phyloP scores from a whole-genome alignment of 2,329 filamentous ascomycete genomes.

The Metarhizium album region DNA sequence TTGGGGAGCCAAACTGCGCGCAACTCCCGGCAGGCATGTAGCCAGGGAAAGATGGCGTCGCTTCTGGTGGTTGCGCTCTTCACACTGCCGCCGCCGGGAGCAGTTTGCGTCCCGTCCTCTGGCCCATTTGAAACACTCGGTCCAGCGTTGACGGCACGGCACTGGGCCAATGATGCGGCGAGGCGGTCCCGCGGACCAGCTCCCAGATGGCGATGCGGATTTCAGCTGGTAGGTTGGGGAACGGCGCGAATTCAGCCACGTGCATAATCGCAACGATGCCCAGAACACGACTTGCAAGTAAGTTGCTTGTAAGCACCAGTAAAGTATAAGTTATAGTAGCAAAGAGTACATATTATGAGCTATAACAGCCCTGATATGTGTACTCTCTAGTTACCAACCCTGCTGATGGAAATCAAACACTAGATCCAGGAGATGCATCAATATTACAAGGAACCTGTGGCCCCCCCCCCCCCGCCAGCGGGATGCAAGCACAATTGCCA shows the following conservation, averaged over 20 bases:
- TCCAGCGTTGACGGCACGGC: conserved; percentile 3
- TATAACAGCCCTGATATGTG: too few relatives aligned
- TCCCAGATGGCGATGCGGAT: conserved; percentile 6
- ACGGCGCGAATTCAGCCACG: conserved; percentile 1
- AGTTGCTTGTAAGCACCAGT: too few relatives aligned
- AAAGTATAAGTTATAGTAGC: too few relatives aligned
- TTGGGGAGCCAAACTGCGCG: conserved; percentile 3
- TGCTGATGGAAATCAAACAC: too few relatives aligned
- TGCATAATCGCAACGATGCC: neutral
- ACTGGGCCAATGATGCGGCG: conserved; percentile 5
- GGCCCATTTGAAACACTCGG: neutral
- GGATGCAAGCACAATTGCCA: too few relatives aligned
- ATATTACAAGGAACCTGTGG: too few relatives aligned
- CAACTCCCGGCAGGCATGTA: conserved; percentile 7
- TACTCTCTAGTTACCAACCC: too few relatives aligned
- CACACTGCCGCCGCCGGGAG: conserved; percentile 1
- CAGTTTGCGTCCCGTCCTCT: neutral
- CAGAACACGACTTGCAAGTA: too few relatives aligned
- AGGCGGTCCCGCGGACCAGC: conserved; percentile 1
- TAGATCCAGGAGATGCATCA: too few relatives aligned
- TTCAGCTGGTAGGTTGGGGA: conserved; percentile 2
- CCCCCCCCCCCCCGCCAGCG: too few relatives aligned
- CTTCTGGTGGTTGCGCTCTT: conserved; percentile 11
- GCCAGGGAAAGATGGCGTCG: conserved; percentile 5
- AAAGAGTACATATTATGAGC: too few relatives aligned